Conservation (phyloP, 768 basidiomycete genomes). For the Zangia roseola region DNA sequence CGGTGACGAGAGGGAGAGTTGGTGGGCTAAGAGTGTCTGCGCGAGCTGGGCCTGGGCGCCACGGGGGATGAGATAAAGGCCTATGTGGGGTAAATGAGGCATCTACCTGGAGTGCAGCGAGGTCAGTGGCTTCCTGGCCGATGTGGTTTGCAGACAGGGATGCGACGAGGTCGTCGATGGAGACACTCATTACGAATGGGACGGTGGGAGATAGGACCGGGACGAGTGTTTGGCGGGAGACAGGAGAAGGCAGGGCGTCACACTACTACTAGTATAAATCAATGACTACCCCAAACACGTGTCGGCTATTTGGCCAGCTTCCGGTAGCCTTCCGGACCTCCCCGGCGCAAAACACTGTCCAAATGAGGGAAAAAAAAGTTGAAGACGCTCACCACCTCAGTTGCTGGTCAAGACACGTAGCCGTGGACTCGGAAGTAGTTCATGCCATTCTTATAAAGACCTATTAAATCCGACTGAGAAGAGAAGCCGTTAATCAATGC, state of each 20-base stretch:
- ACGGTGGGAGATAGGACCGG: neutral
- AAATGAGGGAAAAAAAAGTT: too few relatives aligned
- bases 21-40: constrained; percentile 41
- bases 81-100: constrained; percentile 16
- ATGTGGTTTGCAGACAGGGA: constrained; percentile 48
- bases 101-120: constrained; percentile 46
- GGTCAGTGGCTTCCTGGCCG: constrained; percentile 52
- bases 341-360: constrained; percentile 1
- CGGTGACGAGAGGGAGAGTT: constrained; percentile 20
- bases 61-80: constrained; percentile 17
- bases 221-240: neutral
- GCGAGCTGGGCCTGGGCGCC: constrained; percentile 42
- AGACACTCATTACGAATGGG: constrained; percentile 40
- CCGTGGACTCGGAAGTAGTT: too few relatives aligned
- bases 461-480: neutral
- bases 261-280: constrained; percentile 17
- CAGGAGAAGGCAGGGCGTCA: constrained; percentile 15
- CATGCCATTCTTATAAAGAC: neutral
- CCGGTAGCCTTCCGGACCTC: constrained; percentile 7
- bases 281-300: constrained; percentile 25
- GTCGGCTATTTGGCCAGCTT: neutral
- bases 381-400: constrained; percentile 2
- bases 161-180: constrained; percentile 52
- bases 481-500: too few relatives aligned
- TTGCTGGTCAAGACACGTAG: constrained; percentile 1